These are phyloP conservation scores for Nymphaea thermarum DNA, from an alignment of 164 flowering plant species.

Conservation along the genomic window DNA sequence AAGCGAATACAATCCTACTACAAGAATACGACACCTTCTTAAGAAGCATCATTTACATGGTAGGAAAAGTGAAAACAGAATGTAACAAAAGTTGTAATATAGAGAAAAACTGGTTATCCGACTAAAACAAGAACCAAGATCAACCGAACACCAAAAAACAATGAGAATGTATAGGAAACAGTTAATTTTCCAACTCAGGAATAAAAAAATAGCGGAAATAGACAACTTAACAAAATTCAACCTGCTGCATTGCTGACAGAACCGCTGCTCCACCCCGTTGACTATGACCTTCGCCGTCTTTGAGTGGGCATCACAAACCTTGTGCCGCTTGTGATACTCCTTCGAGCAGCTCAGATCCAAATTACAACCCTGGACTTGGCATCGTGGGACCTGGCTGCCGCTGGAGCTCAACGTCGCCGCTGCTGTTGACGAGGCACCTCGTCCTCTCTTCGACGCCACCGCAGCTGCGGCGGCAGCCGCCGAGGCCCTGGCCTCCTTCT, in stretches of 20 bases:
- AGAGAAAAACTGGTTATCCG: too few relatives aligned
- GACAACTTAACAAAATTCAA: slow-evolving; percentile 6
- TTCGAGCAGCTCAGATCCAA: slow-evolving; percentile 64
- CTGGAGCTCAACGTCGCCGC: neutral
- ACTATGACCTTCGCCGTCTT: slow-evolving; percentile 70
- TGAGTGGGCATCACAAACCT: slow-evolving; percentile 77
- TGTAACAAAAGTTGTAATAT: too few relatives aligned
- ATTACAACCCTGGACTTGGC: slow-evolving; percentile 78
- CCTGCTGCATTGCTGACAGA: slow-evolving; percentile 87
- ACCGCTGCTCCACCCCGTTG: slow-evolving; percentile 70
- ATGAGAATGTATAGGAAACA: neutral
- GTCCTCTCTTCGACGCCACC: slow-evolving; percentile 30
- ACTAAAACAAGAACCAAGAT: too few relatives aligned
- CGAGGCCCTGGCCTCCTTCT: slow-evolving; percentile 4
- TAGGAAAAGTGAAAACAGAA: too few relatives aligned
- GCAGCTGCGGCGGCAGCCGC: slow-evolving; percentile 23
- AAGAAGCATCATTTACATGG: too few relatives aligned
- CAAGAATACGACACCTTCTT: too few relatives aligned
- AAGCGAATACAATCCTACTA: too few relatives aligned
- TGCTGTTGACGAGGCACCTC: slow-evolving; percentile 14
- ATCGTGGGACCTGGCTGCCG: slow-evolving; percentile 28
- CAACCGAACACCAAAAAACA: too few relatives aligned
- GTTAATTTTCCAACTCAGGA: neutral
- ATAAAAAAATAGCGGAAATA: neutral
- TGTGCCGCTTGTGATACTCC: slow-evolving; percentile 88